Percentiles rank a stretch among this genome's conserved stretches.
These are phyloP conservation scores for Echinosophora koreensis DNA, from an alignment of 306 rosid species.

Conservation along the genomic window DNA sequence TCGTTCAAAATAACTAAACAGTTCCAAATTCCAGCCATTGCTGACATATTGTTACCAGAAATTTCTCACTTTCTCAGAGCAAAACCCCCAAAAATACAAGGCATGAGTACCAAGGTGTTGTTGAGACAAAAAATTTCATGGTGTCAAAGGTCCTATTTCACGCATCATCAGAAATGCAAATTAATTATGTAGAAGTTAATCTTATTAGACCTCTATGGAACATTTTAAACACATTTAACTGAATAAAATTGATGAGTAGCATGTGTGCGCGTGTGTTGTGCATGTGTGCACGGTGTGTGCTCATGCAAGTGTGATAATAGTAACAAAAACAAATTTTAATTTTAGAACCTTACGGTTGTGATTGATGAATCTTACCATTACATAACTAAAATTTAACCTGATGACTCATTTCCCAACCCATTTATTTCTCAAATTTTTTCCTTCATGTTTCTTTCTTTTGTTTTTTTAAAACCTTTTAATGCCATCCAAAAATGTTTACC, in stretches of 20 bases:
- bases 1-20: constrained; percentile 32
- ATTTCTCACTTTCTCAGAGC: constrained; percentile 18
- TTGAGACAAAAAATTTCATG: neutral
- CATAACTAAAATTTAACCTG: constrained; percentile 7
- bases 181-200: neutral
- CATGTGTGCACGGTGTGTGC: too few species aligned
- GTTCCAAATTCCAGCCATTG: neutral
- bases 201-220: neutral
- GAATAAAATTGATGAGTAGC: too few species aligned
- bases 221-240: neutral
- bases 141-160: neutral
- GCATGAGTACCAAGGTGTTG: constrained; percentile 29
- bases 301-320: too few species aligned
- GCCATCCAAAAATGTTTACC: constrained; percentile 28
- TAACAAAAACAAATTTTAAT: too few species aligned
- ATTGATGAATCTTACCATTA: too few species aligned
- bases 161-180: neutral
- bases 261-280: too few species aligned
- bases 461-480: constrained; percentile 14
- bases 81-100: constrained; percentile 15
- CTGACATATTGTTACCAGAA: constrained; percentile 1
- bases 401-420: constrained; percentile 35
- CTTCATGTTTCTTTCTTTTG: neutral
- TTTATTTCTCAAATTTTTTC: neutral
- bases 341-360: too few species aligned